Evolutionary conservation across 768 basidiomycete genomes (phyloP), one percentile per base, ranked within the genome.

Genomic region (Tephrocybe sp.): DNA sequence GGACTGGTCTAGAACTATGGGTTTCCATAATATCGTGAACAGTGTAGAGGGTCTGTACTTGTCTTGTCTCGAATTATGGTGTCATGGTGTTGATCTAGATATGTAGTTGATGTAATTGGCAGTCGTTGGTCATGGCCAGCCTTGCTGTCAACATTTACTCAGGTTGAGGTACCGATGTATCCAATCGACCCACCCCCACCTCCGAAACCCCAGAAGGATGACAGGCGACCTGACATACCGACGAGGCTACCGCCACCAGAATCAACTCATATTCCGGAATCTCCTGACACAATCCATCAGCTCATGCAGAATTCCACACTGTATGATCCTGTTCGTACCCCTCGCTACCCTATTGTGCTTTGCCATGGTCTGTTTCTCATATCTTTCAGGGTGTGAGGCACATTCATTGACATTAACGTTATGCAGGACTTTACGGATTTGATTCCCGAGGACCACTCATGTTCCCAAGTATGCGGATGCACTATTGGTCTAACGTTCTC

Each of bases 401-500:
- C 16, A 6, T 19, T 36, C 23, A 31, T 35, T 16, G 41, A 46
- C 32, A 47, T 57, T 56, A 52, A 57, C 39, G 19, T 20, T 4
- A 38, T 31, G 10, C 60, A 91, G 93, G 96, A 16, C 73, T 98
- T 1, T 98, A 99, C 61, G 96, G 96, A 5, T 99, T 97, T 63
- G 94, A 96, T 60, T 87, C 92, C 0, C 82, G 87, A 30, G 93
- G 93, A 1, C 92, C 92, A 0, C 74, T 81, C 0, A 74, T 86
- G 10, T 90, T 93, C 60, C 92, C 94, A 0, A 82, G 84, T 39
- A 76, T 95, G 51, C 83, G 89, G 48, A 79, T 92, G 65, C 92
- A 98, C 53, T 99, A 99, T 64, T 99, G 97, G 97, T 82, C 85
- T 0, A 89, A 92, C 51, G 84, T 98, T 3, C 74, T 98, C 30